Evolutionary conservation across 2,329 filamentous ascomycete genomes (phyloP).

Genomic region (Pseudonectria foliicola): DNA sequence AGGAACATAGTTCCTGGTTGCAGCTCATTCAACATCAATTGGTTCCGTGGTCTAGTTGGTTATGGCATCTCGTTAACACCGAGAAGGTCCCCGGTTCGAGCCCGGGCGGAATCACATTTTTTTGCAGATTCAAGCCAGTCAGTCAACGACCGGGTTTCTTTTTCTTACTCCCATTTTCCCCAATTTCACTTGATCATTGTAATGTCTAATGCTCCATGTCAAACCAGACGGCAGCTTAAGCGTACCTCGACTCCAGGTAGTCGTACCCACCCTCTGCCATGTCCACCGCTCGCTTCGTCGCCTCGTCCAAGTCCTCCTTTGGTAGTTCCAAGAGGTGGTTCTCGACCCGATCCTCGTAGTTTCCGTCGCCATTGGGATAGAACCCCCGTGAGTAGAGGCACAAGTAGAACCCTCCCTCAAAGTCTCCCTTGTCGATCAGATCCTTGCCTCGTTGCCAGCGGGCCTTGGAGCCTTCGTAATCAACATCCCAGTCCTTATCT

Average conservation of each 20-base stretch:
- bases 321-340: conserved; percentile 52
- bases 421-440: conserved; percentile 20
- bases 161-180: conserved; percentile 6
- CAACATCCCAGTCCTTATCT: conserved; percentile 45
- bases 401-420: conserved; percentile 37
- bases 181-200: too few relatives aligned
- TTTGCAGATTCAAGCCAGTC: too few relatives aligned
- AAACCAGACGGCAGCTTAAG: too few relatives aligned
- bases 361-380: conserved; percentile 33
- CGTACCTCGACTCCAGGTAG: conserved; percentile 4
- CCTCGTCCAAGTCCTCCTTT: conserved; percentile 51
- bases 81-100: too few relatives aligned
- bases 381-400: conserved; percentile 52
- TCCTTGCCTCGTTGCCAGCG: conserved; percentile 39
- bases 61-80: not conserved
- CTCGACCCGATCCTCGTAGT: conserved; percentile 29
- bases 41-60: conserved; percentile 1
- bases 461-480: conserved; percentile 36
- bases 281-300: conserved; percentile 42
- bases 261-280: conserved; percentile 24
- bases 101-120: not conserved
- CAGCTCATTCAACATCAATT: not conserved
- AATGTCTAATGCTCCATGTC: too few relatives aligned
- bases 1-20: too few relatives aligned
- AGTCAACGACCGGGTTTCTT: not conserved